Percentiles rank a stretch among this genome's conserved stretches.
Conservation (phyloP, 768 basidiomycete species). For the Serendipita indica region DNA sequence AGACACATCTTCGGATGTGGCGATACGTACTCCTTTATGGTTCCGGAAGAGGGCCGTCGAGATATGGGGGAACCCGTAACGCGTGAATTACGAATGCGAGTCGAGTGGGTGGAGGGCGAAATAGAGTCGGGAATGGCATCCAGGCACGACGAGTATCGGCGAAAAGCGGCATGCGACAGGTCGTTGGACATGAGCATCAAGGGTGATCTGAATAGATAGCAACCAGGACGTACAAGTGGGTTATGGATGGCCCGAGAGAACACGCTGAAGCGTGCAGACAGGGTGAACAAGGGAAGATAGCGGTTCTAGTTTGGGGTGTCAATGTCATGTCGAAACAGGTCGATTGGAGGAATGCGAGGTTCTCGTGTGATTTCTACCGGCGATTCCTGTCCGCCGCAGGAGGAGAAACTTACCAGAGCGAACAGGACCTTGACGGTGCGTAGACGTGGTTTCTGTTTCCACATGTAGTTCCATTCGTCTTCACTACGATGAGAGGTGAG, state of each 20-base stretch:
- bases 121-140: too few relatives aligned
- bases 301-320: not conserved
- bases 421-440: not conserved
- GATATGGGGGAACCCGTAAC: not conserved
- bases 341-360: too few relatives aligned
- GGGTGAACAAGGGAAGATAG: conserved; percentile 5
- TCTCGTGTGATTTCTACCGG: too few relatives aligned
- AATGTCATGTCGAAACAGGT: not conserved
- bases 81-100: too few relatives aligned
- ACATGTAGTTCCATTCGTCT: not conserved
- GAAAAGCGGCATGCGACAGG: not conserved
- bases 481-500: not conserved
- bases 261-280: not conserved
- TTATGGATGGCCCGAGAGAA: not conserved
- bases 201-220: too few relatives aligned
- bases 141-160: not conserved
- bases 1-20: too few relatives aligned
- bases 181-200: too few relatives aligned
- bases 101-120: too few relatives aligned
- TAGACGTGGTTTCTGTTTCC: not conserved
- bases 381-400: too few relatives aligned
- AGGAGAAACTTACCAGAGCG: not conserved
- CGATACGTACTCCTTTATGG: too few relatives aligned
- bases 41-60: not conserved
- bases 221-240: conserved; percentile 1